Evolutionary conservation across 192 early-diverging fungal genomes (phyloP), one percentile per base, ranked within the genome.

Genomic region (Helicostylum pulchrum): DNA sequence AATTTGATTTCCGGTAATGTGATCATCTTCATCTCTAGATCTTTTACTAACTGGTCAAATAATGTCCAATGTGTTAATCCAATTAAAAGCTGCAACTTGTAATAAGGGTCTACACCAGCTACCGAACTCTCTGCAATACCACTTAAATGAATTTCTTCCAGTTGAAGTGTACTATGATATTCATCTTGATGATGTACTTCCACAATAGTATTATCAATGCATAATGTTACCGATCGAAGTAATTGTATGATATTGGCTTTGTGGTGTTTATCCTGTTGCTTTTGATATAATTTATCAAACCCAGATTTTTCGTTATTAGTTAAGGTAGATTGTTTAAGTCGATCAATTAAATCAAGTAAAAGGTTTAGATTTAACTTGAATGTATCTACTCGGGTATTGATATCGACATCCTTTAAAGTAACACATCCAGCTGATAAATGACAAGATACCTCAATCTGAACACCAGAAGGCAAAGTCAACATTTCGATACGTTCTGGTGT

Each of bases 341-440:
- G 39, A 8, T 39, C 36, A 4, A 34, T 7, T 23, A 53, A 11
- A 45, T 59, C 47, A 9, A 75, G 32, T 12, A 72, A 23, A 23
- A 7, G 47, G 14, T 52, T 78, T 66, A 30, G 70, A 5, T 32
- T 64, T 26, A n/a, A 66, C 14, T 36, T 39, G 20, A 62, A 72
- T 42, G 7, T 51, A 1, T 50, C 56, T 0, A 77, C 17, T 17
- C 52, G 21, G 2, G 65, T 19, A 21, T 58, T 43, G 17, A 72
- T 23, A 15, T 77, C 75, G 7, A 77, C 47, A 30, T 67, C 61
- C 34, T 75, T 75, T 4, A 80, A 32, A 0, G 76, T 66, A 2
- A 73, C 55, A 64, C 78, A 80, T 0, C 69, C 65, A 17, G 78
- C 72, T 9, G 69, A 72, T 23, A 80, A 64, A 65, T 72, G 66